Conservation (phyloP, 108 stramenopile genomes). For the Fragilaria radians region DNA sequence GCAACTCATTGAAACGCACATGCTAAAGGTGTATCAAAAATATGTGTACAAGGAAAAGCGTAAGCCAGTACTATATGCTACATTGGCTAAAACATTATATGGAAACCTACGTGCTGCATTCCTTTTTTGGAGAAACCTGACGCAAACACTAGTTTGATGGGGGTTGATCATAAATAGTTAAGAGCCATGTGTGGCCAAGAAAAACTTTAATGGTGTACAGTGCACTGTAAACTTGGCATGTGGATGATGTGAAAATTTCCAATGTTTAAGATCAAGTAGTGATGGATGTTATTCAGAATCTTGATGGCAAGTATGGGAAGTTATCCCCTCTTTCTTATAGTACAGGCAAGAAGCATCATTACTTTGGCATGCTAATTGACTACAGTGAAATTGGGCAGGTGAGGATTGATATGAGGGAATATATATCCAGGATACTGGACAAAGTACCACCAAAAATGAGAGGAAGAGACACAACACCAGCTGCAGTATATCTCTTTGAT, state of each 20-base stretch:
- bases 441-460: constrained; percentile 10
- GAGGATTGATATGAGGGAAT: constrained; percentile 11
- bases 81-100: constrained; percentile 16
- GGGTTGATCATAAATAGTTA: constrained; percentile 38
- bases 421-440: constrained; percentile 8
- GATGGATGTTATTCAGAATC: not conserved
- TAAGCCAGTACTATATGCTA: constrained; percentile 12
- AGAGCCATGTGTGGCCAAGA: constrained; percentile 38
- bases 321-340: constrained; percentile 3
- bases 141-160: not conserved
- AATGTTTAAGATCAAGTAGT: constrained; percentile 12
- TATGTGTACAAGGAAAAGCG: constrained; percentile 10
- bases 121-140: constrained; percentile 12
- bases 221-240: constrained; percentile 22
- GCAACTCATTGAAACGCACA: constrained; percentile 2
- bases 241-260: constrained; percentile 31
- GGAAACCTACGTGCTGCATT: constrained; percentile 16
- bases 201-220: constrained; percentile 7
- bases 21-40: constrained; percentile 12
- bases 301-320: constrained; percentile 16
- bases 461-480: constrained; percentile 16
- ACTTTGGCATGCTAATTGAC: constrained; percentile 32
- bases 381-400: constrained; percentile 4
- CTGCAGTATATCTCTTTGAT: constrained; percentile 25
- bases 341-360: constrained; percentile 16